Percentiles rank a stretch among this genome's conserved stretches.
phyloP scores from a whole-genome alignment of 805 yeast species.

The Pichia membranifaciens region DNA sequence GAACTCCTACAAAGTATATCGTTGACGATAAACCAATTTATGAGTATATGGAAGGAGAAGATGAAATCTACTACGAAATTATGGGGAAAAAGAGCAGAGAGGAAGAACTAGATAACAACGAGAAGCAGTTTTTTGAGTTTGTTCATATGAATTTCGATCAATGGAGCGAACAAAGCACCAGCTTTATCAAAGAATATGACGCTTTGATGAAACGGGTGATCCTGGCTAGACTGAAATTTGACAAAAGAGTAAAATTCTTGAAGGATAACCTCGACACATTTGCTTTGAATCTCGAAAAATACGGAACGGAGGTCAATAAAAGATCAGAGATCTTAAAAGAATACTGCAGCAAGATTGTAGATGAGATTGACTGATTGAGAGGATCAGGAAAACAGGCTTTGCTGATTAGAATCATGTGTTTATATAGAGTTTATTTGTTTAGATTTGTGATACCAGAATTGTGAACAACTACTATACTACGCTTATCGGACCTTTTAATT shows the following conservation, averaged over 20 bases:
- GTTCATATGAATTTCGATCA: slow-evolving; percentile 17
- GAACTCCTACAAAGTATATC: slow-evolving; percentile 14
- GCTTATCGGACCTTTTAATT: background rate
- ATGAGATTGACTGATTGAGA: slow-evolving; percentile 18
- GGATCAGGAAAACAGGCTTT: too few relatives aligned
- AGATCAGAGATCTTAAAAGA: slow-evolving; percentile 36
- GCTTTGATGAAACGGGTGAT: slow-evolving; percentile 32
- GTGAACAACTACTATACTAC: too few relatives aligned
- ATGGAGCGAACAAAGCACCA: slow-evolving; percentile 37
- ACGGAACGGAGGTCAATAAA: slow-evolving; percentile 31
- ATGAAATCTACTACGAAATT: slow-evolving; percentile 11
- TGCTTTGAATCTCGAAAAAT: slow-evolving; percentile 19
- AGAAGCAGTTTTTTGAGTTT: slow-evolving; percentile 16
- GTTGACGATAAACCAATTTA: slow-evolving; percentile 15
- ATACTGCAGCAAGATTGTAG: slow-evolving; percentile 37
- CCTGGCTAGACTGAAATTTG: slow-evolving; percentile 34
- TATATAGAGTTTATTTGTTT: background rate
- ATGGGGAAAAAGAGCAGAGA: slow-evolving; percentile 9
- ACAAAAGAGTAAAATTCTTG: slow-evolving; percentile 30
- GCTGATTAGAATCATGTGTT: background rate
- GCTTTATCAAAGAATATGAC: slow-evolving; percentile 30
- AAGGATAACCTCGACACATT: slow-evolving; percentile 18
- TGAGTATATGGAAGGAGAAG: slow-evolving; percentile 14
- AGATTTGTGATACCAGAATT: too few relatives aligned
- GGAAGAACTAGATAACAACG: slow-evolving; percentile 13